Percentiles rank a stretch among this genome's conserved stretches.
Conservation (phyloP, 352 stramenopile genomes). For the Globisporangium orthogonon region DNA sequence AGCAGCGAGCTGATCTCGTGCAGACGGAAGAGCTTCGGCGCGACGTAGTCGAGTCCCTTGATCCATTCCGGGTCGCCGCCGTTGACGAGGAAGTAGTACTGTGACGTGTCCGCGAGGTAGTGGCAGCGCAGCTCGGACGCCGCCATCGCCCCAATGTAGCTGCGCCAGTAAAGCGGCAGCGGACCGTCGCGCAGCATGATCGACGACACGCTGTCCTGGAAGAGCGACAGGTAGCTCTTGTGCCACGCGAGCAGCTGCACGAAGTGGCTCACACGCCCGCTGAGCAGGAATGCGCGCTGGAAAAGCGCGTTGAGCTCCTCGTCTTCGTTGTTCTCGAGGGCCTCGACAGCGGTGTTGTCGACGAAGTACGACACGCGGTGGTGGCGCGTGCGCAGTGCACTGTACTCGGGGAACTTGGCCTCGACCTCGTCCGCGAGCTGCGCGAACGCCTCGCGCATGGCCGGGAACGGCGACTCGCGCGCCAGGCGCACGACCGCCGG, state of each 20-base stretch:
- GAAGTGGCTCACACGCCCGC: constrained; percentile 69
- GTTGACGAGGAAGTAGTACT: constrained; percentile 84
- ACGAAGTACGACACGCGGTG: constrained; percentile 70
- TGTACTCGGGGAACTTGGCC: constrained; percentile 26
- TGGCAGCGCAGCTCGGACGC: constrained; percentile 69
- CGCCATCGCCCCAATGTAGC: constrained; percentile 83
- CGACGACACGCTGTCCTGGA: constrained; percentile 48
- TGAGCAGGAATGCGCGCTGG: constrained; percentile 48
- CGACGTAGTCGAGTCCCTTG: constrained; percentile 75
- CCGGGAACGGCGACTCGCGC: constrained; percentile 56
- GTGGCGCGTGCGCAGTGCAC: constrained; percentile 22
- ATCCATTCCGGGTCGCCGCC: constrained; percentile 75
- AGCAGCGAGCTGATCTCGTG: constrained; percentile 81
- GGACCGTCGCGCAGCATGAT: constrained; percentile 80
- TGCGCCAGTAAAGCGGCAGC: constrained; percentile 72
- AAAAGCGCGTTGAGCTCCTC: constrained; percentile 50
- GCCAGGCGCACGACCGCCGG: constrained; percentile 57
- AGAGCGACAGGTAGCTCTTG: constrained; percentile 68
- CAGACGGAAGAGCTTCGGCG: constrained; percentile 76
- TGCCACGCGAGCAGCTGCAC: constrained; percentile 76
- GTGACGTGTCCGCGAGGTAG: constrained; percentile 72
- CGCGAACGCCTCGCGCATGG: constrained; percentile 52
- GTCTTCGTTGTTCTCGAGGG: constrained; percentile 29
- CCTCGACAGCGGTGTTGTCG: constrained; percentile 22
- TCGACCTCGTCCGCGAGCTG: constrained; percentile 41